These are phyloP conservation scores for Trametes punicea DNA, from an alignment of 768 basidiomycete genomes.

Conservation along the genomic window DNA sequence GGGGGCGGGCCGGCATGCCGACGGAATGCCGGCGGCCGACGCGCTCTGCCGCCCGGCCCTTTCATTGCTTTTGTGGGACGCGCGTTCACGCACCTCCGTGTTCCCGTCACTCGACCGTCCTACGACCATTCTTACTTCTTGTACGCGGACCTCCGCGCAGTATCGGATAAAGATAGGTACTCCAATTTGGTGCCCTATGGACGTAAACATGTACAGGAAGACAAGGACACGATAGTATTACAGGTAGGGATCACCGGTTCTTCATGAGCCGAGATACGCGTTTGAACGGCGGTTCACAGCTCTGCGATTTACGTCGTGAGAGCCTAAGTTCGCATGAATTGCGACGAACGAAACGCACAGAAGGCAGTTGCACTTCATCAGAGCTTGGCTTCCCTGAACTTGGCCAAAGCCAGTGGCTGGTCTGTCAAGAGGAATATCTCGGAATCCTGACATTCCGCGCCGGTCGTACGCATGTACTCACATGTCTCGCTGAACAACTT, in stretches of 20 bases:
- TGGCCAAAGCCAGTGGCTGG: not conserved
- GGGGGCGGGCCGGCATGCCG: constrained; percentile 10
- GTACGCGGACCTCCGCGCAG: no score
- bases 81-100: not conserved
- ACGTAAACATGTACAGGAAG: no score
- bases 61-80: not conserved
- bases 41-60: not conserved
- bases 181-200: no score
- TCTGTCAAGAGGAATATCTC: no score
- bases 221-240: no score
- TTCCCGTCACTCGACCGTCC: not conserved
- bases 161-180: no score
- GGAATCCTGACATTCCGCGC: no score
- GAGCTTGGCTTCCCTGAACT: constrained; percentile 19
- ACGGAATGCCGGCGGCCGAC: constrained; percentile 10
- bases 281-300: not conserved
- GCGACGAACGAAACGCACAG: not conserved
- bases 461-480: no score
- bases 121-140: not conserved
- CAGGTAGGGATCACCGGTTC: no score
- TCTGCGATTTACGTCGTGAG: not conserved
- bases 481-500: constrained; percentile 74
- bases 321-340: not conserved
- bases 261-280: no score
- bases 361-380: not conserved